Base-by-base conservation (phyloP, 768 basidiomycete genomes). In the Boletus reticulatus region DNA sequence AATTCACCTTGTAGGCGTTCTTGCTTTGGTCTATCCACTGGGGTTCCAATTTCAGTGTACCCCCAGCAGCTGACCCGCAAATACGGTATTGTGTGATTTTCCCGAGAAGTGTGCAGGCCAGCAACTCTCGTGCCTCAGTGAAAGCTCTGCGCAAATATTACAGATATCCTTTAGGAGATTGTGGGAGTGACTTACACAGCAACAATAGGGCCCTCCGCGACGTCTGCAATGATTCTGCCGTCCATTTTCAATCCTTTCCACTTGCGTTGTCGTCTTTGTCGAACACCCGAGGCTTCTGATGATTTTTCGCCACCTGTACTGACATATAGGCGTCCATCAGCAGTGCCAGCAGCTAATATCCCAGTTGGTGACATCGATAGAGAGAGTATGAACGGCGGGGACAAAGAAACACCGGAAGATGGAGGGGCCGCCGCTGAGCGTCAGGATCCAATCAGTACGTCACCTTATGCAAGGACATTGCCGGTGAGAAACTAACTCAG, bases 161-260 rank as follows among this genome's bases (percentile, higher is more conserved):
- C 63, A 44, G 58, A 39, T 20, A 39, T 19, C 24, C 32, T 20
- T 34, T 36, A 50, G 20, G 16, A 47, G 31, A 24, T n/a, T 2
- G 9, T 19, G 19, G 29, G 16, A 36, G 32, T 24, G 17, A 57
- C 84, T 51, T 67, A 90, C 91, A 88, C 58, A 11, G 82, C 81
- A 43, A 89, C 87, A 29, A 93, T 73, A 22, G 91, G 91, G 1
- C 90, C 91, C 55, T 88, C 82, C 2, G 85, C 87, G 17, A 84
- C 75, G 53, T 84, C 80, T 42, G 73, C 59, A 29, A 80, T 62
- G 41, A 78, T 47, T 20, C 78, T 78, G 43, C 76, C 76, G 1
- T 79, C 76, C 24, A 66, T 68, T 46, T 77, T 75, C 22, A 92
- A 72, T 3, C 92, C 91, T 56, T 84, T 81, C 90, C 92, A 93